Evolutionary conservation across 1,284 basidiomycete genomes (phyloP).

Genomic region (Taiwanofungus camphoratus): DNA sequence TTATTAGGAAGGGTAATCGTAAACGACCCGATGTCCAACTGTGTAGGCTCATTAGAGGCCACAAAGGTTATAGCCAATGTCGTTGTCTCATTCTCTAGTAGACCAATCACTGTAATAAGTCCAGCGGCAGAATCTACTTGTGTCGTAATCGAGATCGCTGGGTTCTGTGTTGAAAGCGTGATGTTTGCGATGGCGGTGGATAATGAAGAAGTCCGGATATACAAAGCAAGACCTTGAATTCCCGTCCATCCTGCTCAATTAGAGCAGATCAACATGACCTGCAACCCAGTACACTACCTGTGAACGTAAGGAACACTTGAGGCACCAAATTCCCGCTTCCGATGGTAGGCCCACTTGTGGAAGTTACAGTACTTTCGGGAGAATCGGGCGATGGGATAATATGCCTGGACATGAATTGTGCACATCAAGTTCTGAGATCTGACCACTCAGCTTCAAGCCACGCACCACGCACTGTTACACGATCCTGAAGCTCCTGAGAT

Average conservation of each 20-base stretch:
- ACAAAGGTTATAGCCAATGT: slow-evolving; percentile 26
- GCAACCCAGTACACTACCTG: slow-evolving; percentile 14
- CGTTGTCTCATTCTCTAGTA: slow-evolving; percentile 22
- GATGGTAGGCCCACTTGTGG: slow-evolving; percentile 23
- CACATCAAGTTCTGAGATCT: background rate
- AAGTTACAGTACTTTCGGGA: slow-evolving; percentile 23
- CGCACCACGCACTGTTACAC: slow-evolving; percentile 26
- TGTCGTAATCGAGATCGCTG: slow-evolving; percentile 24
- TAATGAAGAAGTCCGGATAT: slow-evolving; percentile 22
- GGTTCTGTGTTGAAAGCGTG: slow-evolving; percentile 23
- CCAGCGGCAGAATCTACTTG: slow-evolving; percentile 23
- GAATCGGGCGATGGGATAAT: slow-evolving; percentile 18
- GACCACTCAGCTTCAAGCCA: slow-evolving; percentile 4
- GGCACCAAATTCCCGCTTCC: slow-evolving; percentile 21
- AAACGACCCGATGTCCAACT: slow-evolving; percentile 25
- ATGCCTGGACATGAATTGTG: slow-evolving; percentile 17
- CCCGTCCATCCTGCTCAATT: background rate
- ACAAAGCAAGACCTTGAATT: slow-evolving; percentile 14
- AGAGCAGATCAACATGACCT: background rate
- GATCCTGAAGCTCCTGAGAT: slow-evolving; percentile 10
- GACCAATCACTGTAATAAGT: slow-evolving; percentile 21
- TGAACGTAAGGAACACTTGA: slow-evolving; percentile 27
- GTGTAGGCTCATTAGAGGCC: slow-evolving; percentile 13
- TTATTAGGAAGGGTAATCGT: slow-evolving; percentile 18
- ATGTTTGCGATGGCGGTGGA: slow-evolving; percentile 27